Evolutionary conservation across 805 yeast species (phyloP).

Genomic region (Candida ovalis): DNA sequence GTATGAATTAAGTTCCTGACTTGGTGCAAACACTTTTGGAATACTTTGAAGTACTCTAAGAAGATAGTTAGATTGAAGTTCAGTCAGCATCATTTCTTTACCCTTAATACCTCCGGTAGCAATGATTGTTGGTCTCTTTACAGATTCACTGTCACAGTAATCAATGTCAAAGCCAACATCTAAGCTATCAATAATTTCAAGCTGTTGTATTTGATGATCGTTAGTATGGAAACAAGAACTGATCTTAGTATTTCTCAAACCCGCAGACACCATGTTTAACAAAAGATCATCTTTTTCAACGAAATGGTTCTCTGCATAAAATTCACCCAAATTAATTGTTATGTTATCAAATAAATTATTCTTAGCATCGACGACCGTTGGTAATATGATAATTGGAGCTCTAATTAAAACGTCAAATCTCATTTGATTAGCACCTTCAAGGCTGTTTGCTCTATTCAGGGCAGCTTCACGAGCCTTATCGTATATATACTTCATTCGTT

Average conservation of each 20-base stretch:
- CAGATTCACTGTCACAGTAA: slow-evolving; percentile 40
- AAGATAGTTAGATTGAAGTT: slow-evolving; percentile 61
- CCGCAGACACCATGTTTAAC: slow-evolving; percentile 59
- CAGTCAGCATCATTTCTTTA: slow-evolving; percentile 63
- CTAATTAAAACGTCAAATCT: slow-evolving; percentile 67
- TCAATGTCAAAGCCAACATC: slow-evolving; percentile 60
- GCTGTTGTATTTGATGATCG: slow-evolving; percentile 41
- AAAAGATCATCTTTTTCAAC: slow-evolving; percentile 21
- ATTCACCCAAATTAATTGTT: slow-evolving; percentile 77
- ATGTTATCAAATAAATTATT: slow-evolving; percentile 51
- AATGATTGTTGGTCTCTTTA: slow-evolving; percentile 43
- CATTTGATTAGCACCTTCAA: slow-evolving; percentile 55
- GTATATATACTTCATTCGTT: slow-evolving; percentile 81
- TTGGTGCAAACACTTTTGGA: slow-evolving; percentile 47
- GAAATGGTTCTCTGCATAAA: slow-evolving; percentile 65
- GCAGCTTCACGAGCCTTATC: slow-evolving; percentile 90
- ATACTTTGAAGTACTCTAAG: slow-evolving; percentile 52
- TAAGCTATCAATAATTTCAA: slow-evolving; percentile 63
- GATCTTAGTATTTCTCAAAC: slow-evolving; percentile 69
- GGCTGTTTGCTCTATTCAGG: slow-evolving; percentile 65
- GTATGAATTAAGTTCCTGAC: slow-evolving; percentile 38
- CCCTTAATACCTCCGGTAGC: slow-evolving; percentile 60
- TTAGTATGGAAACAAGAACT: slow-evolving; percentile 55
- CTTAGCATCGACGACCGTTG: slow-evolving; percentile 46
- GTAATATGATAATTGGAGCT: slow-evolving; percentile 84